Conservation (phyloP, 371 early-diverging fungal genomes). For the Rhizopus stolonifer region DNA sequence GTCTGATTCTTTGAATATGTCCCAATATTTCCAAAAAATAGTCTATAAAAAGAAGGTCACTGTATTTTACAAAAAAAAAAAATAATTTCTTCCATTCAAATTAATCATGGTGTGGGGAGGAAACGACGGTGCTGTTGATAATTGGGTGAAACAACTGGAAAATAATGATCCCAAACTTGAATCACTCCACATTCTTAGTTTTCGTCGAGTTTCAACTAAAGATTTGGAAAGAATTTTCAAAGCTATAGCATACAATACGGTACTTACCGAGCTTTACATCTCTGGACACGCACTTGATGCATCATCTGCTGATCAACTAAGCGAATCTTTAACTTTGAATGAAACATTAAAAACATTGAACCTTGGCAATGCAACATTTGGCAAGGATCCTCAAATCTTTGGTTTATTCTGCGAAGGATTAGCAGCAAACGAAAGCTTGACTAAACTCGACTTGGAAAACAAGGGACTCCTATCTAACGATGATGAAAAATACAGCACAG, state of each 20-base stretch:
- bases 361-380: conserved; percentile 47
- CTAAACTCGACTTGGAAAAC: conserved; percentile 58
- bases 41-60: neutral
- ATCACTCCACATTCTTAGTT: conserved; percentile 60
- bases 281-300: conserved; percentile 56
- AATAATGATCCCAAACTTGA: conserved; percentile 54
- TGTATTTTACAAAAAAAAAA: neutral
- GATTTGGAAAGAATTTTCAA: conserved; percentile 53
- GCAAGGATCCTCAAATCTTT: conserved; percentile 19
- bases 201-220: conserved; percentile 48
- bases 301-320: conserved; percentile 37
- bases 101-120: conserved; percentile 62
- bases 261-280: conserved; percentile 53
- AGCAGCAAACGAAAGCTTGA: conserved; percentile 50
- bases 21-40: too few species aligned
- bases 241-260: conserved; percentile 48
- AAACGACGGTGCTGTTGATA: conserved; percentile 53
- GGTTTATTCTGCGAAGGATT: conserved; percentile 50
- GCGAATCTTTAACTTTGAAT: conserved; percentile 49
- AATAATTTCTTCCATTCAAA: neutral
- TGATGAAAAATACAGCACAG: conserved; percentile 16
- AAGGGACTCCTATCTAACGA: conserved; percentile 37
- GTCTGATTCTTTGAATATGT: too few species aligned
- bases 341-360: conserved; percentile 49
- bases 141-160: conserved; percentile 57